These are phyloP conservation scores for Fusarium concolor DNA, from an alignment of 2,329 filamentous ascomycete species.

Conservation along the genomic window DNA sequence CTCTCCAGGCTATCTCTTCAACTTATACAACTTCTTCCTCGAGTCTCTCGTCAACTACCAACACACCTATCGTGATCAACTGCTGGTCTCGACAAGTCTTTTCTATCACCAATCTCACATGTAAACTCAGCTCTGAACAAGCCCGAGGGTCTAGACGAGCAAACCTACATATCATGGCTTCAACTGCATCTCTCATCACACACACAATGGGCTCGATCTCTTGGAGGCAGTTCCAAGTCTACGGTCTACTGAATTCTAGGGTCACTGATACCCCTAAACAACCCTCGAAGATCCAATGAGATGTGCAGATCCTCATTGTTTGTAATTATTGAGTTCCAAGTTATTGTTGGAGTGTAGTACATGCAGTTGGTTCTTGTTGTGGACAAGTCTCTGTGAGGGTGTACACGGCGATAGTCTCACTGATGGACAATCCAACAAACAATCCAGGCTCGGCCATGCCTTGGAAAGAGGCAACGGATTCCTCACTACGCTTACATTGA, in stretches of 20 bases:
- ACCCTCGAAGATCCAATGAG: not conserved
- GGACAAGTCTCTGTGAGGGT: not conserved
- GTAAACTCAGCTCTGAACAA: no score
- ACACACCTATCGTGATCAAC: not conserved
- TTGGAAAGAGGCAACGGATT: not conserved
- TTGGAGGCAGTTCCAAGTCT: not conserved
- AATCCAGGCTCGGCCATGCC: not conserved
- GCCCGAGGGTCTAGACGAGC: not conserved
- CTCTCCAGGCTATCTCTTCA: not conserved
- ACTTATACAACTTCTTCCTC: conserved; percentile 16
- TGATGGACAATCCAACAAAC: not conserved
- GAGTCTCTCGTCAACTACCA: not conserved
- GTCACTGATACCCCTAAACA: not conserved
- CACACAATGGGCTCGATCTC: not conserved
- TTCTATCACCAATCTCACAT: not conserved
- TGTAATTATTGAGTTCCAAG: not conserved
- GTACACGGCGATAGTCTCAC: conserved; percentile 9
- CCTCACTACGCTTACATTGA: not conserved
- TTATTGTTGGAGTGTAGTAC: not conserved
- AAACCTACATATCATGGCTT: not conserved
- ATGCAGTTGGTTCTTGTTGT: conserved; percentile 2
- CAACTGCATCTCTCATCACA: conserved; percentile 1
- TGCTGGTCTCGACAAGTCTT: not conserved
- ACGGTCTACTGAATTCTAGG: not conserved
- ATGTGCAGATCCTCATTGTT: not conserved